Evolutionary conservation across 1,139 yeast genomes (phyloP).

Genomic region (Saccharomyces hybrid): DNA sequence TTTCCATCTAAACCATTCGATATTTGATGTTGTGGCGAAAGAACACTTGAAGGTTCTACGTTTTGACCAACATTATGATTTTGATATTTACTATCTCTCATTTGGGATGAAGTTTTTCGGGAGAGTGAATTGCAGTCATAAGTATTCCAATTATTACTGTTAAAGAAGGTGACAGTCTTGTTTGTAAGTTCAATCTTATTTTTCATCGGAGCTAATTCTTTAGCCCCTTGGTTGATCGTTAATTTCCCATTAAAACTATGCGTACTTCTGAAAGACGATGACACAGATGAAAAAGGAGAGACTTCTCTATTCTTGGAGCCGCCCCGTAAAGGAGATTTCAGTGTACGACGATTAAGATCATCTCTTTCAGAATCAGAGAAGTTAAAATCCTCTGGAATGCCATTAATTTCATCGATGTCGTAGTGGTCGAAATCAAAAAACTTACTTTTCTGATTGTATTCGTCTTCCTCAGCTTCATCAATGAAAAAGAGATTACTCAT

Average conservation of each 20-base stretch:
- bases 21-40: neutral
- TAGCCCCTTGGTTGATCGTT: conserved; percentile 24
- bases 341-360: conserved; percentile 1
- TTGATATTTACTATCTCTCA: neutral
- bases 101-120: neutral
- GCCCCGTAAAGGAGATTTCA: conserved; percentile 1
- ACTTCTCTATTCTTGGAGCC: conserved; percentile 4
- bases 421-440: conserved; percentile 22
- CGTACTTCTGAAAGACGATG: conserved; percentile 26
- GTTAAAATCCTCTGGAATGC: conserved; percentile 53
- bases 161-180: conserved; percentile 54
- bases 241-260: conserved; percentile 30
- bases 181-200: conserved; percentile 45
- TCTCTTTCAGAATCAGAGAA: conserved; percentile 37
- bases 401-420: conserved; percentile 47
- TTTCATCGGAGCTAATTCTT: conserved; percentile 30
- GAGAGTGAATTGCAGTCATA: neutral
- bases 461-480: conserved; percentile 32
- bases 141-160: conserved; percentile 7
- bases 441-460: conserved; percentile 17
- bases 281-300: conserved; percentile 16
- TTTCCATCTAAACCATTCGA: neutral
- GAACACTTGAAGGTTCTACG: neutral
- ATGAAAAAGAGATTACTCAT: conserved; percentile 30
- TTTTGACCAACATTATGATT: neutral